These are phyloP conservation scores for Lonicera japonica DNA, from an alignment of 129 eudicot species.

Conservation along the genomic window DNA sequence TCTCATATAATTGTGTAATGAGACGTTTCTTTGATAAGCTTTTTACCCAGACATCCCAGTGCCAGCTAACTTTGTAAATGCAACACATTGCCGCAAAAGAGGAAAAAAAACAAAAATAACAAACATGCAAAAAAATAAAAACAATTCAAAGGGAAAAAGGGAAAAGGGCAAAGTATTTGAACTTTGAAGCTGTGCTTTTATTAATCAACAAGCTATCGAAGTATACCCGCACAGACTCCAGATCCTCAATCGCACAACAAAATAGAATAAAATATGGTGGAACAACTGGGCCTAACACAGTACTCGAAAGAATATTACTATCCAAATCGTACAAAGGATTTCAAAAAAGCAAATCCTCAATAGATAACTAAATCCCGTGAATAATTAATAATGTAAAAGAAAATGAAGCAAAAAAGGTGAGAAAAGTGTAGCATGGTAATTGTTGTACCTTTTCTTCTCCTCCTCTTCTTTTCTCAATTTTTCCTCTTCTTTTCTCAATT, in stretches of 20 bases:
- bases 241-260: neutral
- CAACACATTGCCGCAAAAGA: too few relatives aligned
- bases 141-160: too few relatives aligned
- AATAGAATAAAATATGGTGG: neutral
- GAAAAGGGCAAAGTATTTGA: too few relatives aligned
- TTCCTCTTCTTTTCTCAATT: conserved; percentile 67
- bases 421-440: neutral
- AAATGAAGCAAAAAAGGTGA: conserved; percentile 1
- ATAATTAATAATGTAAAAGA: conserved; percentile 1
- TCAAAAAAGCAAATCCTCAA: neutral
- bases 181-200: too few relatives aligned
- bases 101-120: too few relatives aligned
- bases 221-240: too few relatives aligned
- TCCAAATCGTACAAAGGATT: neutral
- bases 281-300: neutral
- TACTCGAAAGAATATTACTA: neutral
- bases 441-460: conserved; percentile 80
- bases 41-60: too few relatives aligned
- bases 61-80: too few relatives aligned
- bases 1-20: too few relatives aligned
- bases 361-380: neutral
- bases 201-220: too few relatives aligned
- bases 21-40: too few relatives aligned
- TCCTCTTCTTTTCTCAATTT: conserved; percentile 72
- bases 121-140: too few relatives aligned